These are phyloP conservation scores for Fraxinus cuspidata DNA, from an alignment of 257 asterid genomes.

Conservation along the genomic window DNA sequence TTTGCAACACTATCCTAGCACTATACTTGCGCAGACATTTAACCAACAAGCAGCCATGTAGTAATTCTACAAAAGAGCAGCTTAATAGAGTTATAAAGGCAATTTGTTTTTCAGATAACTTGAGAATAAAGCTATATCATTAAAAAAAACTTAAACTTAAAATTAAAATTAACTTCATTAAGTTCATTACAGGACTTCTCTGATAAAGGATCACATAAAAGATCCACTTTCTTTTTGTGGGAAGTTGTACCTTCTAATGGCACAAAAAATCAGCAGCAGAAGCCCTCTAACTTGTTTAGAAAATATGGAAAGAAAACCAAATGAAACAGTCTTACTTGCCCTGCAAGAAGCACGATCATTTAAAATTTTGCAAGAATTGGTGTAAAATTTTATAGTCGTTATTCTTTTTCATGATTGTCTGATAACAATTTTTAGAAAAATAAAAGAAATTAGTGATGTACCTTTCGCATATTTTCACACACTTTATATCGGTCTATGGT, in stretches of 20 bases:
- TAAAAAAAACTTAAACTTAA: too few species aligned
- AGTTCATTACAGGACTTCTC: neutral
- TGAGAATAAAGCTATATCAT: neutral
- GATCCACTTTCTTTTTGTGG: neutral
- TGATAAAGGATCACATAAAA: neutral
- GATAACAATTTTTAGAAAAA: neutral
- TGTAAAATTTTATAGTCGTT: neutral
- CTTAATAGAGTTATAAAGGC: neutral
- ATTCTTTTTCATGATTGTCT: neutral
- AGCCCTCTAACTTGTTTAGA: neutral
- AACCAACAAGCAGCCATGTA: neutral
- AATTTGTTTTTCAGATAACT: neutral
- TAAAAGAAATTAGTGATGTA: neutral
- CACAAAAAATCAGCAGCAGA: constrained; percentile 2
- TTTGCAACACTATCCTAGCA: constrained; percentile 3
- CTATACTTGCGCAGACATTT: neutral
- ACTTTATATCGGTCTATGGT: neutral
- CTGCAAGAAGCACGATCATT: constrained; percentile 12
- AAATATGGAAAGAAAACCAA: neutral
- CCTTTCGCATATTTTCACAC: neutral
- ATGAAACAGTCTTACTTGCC: neutral
- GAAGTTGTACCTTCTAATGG: neutral
- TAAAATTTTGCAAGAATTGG: neutral
- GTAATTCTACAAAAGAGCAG: neutral
- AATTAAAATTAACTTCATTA: neutral